phyloP scores from a whole-genome alignment of 805 yeast genomes.

The Tetrapisispora namnaoensis region DNA sequence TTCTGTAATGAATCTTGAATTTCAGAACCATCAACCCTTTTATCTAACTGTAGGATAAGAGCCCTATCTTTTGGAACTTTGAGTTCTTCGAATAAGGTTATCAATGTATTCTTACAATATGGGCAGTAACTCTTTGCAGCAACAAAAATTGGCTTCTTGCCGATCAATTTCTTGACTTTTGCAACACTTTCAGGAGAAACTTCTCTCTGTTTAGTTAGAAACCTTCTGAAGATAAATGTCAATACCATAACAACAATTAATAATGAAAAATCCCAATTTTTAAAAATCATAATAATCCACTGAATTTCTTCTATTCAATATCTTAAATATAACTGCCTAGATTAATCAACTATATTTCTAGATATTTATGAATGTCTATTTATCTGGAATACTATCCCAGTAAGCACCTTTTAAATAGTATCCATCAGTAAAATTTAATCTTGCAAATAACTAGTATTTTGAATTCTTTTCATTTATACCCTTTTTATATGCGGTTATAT shows the following conservation, averaged over 20 bases:
- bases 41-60: constrained; percentile 33
- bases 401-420: too few relatives aligned
- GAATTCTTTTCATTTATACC: too few relatives aligned
- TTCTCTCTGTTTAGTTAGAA: constrained; percentile 28
- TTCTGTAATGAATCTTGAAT: constrained; percentile 70
- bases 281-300: background rate
- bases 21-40: constrained; percentile 64
- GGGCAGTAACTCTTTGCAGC: constrained; percentile 79
- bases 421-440: too few relatives aligned
- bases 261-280: constrained; percentile 11
- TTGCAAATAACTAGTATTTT: too few relatives aligned
- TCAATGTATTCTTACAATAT: constrained; percentile 41
- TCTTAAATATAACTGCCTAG: too few relatives aligned
- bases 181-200: constrained; percentile 49
- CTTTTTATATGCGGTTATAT: too few relatives aligned
- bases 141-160: constrained; percentile 57
- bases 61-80: constrained; percentile 37
- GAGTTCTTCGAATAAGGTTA: constrained; percentile 30
- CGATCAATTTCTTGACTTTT: constrained; percentile 56
- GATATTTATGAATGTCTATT: too few relatives aligned
- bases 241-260: constrained; percentile 12
- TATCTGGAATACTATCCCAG: too few relatives aligned
- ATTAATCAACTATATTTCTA: too few relatives aligned
- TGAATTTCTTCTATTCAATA: too few relatives aligned
- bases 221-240: background rate